Base-by-base conservation (phyloP, 2,329 filamentous ascomycete genomes). In the Colletotrichum kahawae region DNA sequence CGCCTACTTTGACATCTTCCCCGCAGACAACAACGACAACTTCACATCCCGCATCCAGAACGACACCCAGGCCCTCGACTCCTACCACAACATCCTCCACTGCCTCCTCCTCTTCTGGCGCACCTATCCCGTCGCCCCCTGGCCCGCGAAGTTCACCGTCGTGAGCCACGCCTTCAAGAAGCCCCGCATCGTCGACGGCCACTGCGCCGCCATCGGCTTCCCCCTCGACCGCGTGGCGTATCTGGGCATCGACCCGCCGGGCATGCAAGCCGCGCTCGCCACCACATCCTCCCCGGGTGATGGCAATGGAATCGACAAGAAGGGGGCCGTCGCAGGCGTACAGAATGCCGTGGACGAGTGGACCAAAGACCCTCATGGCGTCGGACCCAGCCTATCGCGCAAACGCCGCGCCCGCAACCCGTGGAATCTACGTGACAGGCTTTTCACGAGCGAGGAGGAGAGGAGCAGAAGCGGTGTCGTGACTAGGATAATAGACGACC, bases 81-180 rank as follows among this genome's bases (percentile, higher is more conserved):
- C 94, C 2, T 96, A 95, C 80, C 93, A 95, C 81, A 98, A 98
- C 81, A 85, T 98, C 7, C 84, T 98, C 18, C 95, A 96, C 82
- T 93, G 93, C 14, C 86, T 98, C 4, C 79, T 87, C 18, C 81
- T 84, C 43, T 92, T 91, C 79, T 87, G 93, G 77, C 86, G 88
- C 4, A 91, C 89, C 74, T 84, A 85, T 76, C 78, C 82, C 8
- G 38, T 38, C n/a, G n/a, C n/a, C 43, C n/a, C 43, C 12, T 95
- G 92, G 88, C 93, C 93, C 0, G 66, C 69, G 2, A 84, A 82
- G 7, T 80, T 95, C 18, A 93, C 91, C 21, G 86, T 95, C 24
- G 86, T 95, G 54, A 93, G 92, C 78, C 93, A 95, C 80, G 90
- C 84, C 7, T 95, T 95, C 83, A 95, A 95, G 82, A 85, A 87